Evolutionary conservation across 2,329 filamentous ascomycete genomes (phyloP), one percentile per base, ranked within the genome.

Genomic region (Phaeosphaeriaceae sp.): DNA sequence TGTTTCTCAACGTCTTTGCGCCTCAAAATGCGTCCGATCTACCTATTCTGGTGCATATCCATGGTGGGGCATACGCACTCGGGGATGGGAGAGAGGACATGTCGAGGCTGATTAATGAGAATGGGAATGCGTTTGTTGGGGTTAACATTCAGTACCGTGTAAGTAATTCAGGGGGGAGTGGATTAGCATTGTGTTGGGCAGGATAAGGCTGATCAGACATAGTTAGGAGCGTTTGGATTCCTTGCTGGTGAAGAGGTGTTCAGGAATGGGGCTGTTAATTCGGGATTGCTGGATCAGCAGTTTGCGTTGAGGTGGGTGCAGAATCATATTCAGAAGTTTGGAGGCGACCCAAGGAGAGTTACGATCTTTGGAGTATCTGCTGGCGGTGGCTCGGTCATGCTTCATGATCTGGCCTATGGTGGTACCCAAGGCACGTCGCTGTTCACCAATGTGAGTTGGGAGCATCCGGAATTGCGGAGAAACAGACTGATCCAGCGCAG

Each of bases 291-390:
- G 66, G 84, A 86, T 58, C 83, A 85, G 60, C 71, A 80, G 1
- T 69, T 81, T 13, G 83, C 83, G 0, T 69, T 84, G 9, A 76
- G 84, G 65, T 86, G 84, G 84, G 79, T 84, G 0, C 75, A 82
- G 33, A 69, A 79, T 6, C 80, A 85, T 58, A 83, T 85, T 48
- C 61, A 60, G 57, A 78, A 56, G 7, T 71, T 71, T 25, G 66
- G 66, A 2, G 68, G 68, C 13, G 61, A 71, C 52, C 53, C 65
- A 6, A 44, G 19, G 9, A 51, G 48, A 45, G 75, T 78, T 9
- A 77, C 75, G 0, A 70, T 81, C 11, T 65, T 67, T 9, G 79
- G 79, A 5, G 69, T 77, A 41, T 75, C 70, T n/a, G 78, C 79
- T 6, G 79, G 79, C 49, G 24, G 42, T 24, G 53, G 57, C 0